Conservation (phyloP, 257 asterid genomes). For the Knoxia roxburghii region DNA sequence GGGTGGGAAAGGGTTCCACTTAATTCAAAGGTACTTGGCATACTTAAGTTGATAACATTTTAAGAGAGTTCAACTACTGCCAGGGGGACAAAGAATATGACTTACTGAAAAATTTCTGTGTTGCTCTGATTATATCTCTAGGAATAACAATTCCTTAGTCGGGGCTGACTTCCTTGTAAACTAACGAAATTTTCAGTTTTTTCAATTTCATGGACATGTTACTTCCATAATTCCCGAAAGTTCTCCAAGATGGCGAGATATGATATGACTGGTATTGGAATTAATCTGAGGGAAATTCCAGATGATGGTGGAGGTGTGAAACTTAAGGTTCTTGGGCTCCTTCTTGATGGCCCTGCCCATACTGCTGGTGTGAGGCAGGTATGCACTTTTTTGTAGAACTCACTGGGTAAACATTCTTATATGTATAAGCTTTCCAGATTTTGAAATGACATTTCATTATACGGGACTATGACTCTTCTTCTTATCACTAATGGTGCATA, state of each 20-base stretch:
- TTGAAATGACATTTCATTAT: background rate
- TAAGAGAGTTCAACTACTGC: background rate
- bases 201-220: conserved; percentile 50
- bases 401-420: background rate
- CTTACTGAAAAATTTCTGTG: background rate
- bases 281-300: conserved; percentile 88
- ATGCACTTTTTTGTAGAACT: conserved; percentile 3
- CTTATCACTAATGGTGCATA: no score
- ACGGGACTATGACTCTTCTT: background rate
- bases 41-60: background rate
- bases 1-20: background rate
- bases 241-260: conserved; percentile 97
- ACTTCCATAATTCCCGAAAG: conserved; percentile 61
- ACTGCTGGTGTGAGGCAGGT: conserved; percentile 93
- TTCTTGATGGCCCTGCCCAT: conserved; percentile 94
- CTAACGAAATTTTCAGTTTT: conserved; percentile 54
- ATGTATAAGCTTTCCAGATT: background rate
- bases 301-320: conserved; percentile 62
- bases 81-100: background rate
- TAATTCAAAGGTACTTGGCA: background rate
- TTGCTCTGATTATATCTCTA: background rate
- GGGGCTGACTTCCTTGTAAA: no score
- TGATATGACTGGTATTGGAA: conserved; percentile 94
- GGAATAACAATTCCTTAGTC: background rate
- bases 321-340: conserved; percentile 86